Evolutionary conservation across 108 stramenopile species (phyloP).

Genomic region (Fragilaria crotonensis): DNA sequence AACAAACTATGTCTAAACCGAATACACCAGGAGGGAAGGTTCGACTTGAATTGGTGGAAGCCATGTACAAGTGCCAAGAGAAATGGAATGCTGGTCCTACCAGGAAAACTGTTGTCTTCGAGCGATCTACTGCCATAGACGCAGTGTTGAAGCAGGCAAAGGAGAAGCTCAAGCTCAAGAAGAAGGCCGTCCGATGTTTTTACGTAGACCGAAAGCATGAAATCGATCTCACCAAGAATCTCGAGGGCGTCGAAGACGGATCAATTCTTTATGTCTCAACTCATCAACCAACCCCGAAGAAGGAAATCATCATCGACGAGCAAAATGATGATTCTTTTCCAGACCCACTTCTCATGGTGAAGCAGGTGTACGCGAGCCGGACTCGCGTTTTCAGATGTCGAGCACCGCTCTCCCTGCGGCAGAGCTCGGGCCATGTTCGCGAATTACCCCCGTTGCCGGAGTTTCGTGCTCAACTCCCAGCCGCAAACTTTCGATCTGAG

Average conservation of each 20-base stretch:
- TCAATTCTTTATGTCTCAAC: conserved; percentile 33
- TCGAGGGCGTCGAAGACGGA: conserved; percentile 44
- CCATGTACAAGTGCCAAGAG: conserved; percentile 21
- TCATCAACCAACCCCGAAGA: not conserved
- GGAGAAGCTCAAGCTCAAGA: conserved; percentile 41
- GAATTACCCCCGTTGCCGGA: not conserved
- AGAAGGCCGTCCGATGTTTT: conserved; percentile 36
- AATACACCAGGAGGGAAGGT: no score
- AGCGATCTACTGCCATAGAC: conserved; percentile 13
- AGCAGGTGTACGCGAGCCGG: conserved; percentile 24
- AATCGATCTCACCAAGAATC: conserved; percentile 28
- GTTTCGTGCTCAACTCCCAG: conserved; percentile 39
- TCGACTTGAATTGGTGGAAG: conserved; percentile 47
- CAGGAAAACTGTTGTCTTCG: conserved; percentile 40
- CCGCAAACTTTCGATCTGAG: conserved; percentile 23
- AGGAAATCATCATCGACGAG: not conserved
- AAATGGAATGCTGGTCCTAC: conserved; percentile 31
- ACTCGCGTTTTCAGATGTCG: not conserved
- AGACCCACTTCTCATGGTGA: conserved; percentile 46
- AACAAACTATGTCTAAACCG: not conserved
- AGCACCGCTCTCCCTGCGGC: not conserved
- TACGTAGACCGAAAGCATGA: conserved; percentile 9
- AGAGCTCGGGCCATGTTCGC: not conserved
- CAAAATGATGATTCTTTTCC: conserved; percentile 7
- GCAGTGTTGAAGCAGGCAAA: conserved; percentile 35